Conservation (phyloP, 1,139 yeast genomes). For the Hansenula lynferdii region DNA sequence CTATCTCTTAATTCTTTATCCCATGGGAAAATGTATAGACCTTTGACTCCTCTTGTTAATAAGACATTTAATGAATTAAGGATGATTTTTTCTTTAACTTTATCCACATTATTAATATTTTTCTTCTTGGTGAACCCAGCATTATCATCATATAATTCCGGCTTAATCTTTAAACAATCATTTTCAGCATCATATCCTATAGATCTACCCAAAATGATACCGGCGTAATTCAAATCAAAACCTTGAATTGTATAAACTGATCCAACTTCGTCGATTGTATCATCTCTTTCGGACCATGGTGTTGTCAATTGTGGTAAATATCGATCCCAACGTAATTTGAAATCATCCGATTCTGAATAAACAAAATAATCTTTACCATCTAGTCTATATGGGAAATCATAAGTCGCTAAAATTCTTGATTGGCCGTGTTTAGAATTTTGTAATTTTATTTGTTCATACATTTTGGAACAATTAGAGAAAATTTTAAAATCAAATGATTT, state of each 20-base stretch:
- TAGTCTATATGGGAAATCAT: slow-evolving; percentile 37
- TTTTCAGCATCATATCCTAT: slow-evolving; percentile 29
- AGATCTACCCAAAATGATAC: slow-evolving; percentile 36
- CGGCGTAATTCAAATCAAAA: slow-evolving; percentile 38
- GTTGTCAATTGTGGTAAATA: slow-evolving; percentile 31
- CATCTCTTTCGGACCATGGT: slow-evolving; percentile 39
- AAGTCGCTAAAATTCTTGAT: slow-evolving; percentile 34
- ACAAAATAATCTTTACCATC: slow-evolving; percentile 37
- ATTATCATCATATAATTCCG: slow-evolving; percentile 34
- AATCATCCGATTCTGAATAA: slow-evolving; percentile 31
- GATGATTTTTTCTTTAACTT: slow-evolving; percentile 32
- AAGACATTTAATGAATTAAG: slow-evolving; percentile 36
- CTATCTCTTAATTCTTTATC: slow-evolving; percentile 31
- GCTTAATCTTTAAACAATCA: slow-evolving; percentile 27
- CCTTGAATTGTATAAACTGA: slow-evolving; percentile 41
- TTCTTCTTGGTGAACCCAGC: slow-evolving; percentile 36
- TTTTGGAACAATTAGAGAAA: slow-evolving; percentile 33
- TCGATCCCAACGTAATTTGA: slow-evolving; percentile 38
- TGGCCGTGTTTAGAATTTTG: slow-evolving; percentile 30
- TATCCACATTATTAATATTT: slow-evolving; percentile 29
- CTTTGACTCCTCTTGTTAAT: slow-evolving; percentile 36
- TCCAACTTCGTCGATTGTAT: slow-evolving; percentile 38
- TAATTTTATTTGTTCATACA: slow-evolving; percentile 28
- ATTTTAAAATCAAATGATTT: slow-evolving; percentile 31
- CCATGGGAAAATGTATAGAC: slow-evolving; percentile 35